Conservation (phyloP, 345 rosid genomes). For the Euphorbia lathyris region DNA sequence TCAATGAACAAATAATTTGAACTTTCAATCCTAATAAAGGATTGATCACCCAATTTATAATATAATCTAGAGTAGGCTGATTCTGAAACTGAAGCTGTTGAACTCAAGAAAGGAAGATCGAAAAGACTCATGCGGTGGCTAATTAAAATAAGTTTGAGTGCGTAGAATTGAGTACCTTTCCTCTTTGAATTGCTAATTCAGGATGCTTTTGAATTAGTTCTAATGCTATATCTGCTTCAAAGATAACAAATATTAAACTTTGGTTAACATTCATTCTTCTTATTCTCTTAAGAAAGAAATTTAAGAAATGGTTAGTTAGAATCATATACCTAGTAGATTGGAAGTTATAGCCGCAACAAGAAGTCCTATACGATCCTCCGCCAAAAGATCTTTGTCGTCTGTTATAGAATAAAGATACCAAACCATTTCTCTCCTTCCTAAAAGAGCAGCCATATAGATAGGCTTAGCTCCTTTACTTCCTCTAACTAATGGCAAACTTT, state of each 20-base stretch:
- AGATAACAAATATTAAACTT: background rate
- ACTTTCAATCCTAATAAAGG: no score
- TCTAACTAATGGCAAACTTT: slow-evolving; percentile 1
- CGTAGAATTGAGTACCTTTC: no score
- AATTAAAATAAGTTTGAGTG: no score
- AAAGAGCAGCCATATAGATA: slow-evolving; percentile 14
- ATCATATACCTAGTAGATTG: background rate
- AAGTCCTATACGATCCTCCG: slow-evolving; percentile 6
- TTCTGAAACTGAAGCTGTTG: no score
- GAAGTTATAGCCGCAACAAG: slow-evolving; percentile 18
- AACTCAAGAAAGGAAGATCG: no score
- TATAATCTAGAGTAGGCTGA: no score
- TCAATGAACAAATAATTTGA: no score
- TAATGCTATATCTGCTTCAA: slow-evolving; percentile 15
- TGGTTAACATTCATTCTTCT: background rate
- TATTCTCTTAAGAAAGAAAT: background rate
- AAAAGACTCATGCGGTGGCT: no score
- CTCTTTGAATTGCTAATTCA: slow-evolving; percentile 9
- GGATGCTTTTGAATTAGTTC: slow-evolving; percentile 7
- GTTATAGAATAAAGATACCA: slow-evolving; percentile 8
- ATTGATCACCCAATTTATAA: no score
- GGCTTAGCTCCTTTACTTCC: slow-evolving; percentile 16
- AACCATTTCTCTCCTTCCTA: slow-evolving; percentile 21
- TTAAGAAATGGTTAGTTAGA: background rate
- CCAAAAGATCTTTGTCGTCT: background rate